Percentiles rank a stretch among this genome's conserved stretches.
These are phyloP conservation scores for Elongisporangium undulatum DNA, from an alignment of 352 stramenopile genomes.

Conservation along the genomic window DNA sequence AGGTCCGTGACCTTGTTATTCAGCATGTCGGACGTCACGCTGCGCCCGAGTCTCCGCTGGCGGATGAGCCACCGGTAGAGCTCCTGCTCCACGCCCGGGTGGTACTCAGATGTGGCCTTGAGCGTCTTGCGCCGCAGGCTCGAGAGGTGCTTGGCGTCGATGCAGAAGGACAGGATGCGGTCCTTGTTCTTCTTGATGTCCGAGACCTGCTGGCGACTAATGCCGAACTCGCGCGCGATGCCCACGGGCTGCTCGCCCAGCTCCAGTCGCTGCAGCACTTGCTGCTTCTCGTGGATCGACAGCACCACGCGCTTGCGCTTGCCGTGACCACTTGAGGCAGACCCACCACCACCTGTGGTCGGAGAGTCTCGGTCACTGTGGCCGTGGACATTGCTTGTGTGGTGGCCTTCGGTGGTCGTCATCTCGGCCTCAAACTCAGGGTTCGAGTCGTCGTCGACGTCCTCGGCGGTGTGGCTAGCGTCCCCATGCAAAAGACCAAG, in stretches of 20 bases:
- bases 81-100: conserved; percentile 75
- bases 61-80: conserved; percentile 83
- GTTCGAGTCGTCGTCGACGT: not conserved
- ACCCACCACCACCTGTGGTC: not conserved
- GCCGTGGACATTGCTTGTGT: not conserved
- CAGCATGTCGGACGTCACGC: conserved; percentile 44
- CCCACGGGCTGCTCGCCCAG: conserved; percentile 54
- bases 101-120: conserved; percentile 56
- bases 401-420: not conserved
- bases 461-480: not conserved
- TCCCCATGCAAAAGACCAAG: not conserved
- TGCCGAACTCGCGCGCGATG: conserved; percentile 59
- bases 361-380: not conserved
- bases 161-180: conserved; percentile 70
- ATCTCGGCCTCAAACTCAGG: not conserved
- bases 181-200: conserved; percentile 87
- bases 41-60: conserved; percentile 42
- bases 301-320: conserved; percentile 84
- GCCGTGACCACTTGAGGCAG: not conserved
- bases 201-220: conserved; percentile 77
- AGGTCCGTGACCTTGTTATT: conserved; percentile 53
- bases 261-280: conserved; percentile 71
- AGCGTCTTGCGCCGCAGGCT: conserved; percentile 76
- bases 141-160: conserved; percentile 68
- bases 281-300: conserved; percentile 81